Evolutionary conservation across 441 rosid genomes (phyloP).

Genomic region (Mallotus repandus): DNA sequence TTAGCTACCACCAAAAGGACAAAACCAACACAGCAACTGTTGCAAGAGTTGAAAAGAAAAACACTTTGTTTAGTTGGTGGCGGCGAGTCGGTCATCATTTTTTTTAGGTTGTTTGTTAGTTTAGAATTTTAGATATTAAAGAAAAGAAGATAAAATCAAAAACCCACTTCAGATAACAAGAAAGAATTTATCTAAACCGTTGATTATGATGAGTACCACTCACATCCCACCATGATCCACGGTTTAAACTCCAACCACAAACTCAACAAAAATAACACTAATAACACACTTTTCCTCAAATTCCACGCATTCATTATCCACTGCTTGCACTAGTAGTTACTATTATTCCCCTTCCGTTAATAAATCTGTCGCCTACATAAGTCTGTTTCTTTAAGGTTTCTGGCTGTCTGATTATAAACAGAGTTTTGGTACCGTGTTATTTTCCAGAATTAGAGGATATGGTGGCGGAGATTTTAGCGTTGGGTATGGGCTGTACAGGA

Average conservation of each 20-base stretch:
- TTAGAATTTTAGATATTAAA: not conserved
- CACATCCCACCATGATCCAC: no score
- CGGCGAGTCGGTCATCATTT: not conserved
- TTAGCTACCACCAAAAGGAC: no score
- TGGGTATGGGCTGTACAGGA: conserved; percentile 46
- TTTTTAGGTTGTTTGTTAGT: not conserved
- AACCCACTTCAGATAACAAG: not conserved
- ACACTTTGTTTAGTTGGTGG: not conserved
- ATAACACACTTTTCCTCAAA: not conserved
- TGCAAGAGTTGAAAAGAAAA: not conserved
- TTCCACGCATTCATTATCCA: not conserved
- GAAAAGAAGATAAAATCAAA: not conserved
- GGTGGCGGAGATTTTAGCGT: conserved; percentile 51
- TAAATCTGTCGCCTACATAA: no score
- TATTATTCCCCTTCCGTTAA: not conserved
- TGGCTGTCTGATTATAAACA: not conserved
- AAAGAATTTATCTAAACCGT: no score
- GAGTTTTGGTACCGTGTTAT: not conserved
- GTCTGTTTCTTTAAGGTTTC: not conserved
- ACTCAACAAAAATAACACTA: not conserved
- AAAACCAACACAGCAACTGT: not conserved
- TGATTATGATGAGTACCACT: no score
- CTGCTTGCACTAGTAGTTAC: not conserved
- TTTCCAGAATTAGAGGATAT: conserved; percentile 7
- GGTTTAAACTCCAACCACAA: not conserved